Percentiles rank a stretch among this genome's conserved stretches.
Conservation (phyloP, 768 basidiomycete species). For the Candolleomyces aberdarensis region DNA sequence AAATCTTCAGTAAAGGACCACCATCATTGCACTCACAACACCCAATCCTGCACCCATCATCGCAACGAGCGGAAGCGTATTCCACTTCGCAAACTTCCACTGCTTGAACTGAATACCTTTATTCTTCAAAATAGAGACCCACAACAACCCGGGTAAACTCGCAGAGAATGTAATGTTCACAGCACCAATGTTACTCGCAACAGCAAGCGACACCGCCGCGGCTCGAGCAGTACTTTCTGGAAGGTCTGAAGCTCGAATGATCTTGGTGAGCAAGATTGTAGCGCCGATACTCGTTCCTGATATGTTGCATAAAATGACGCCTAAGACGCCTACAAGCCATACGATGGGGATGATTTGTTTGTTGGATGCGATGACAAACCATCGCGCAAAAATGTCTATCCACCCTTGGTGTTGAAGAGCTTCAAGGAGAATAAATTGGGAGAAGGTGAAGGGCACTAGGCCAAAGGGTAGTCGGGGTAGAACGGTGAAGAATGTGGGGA, state of each 20-base stretch:
- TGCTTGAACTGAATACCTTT: constrained; percentile 66
- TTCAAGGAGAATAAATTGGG: constrained; percentile 92
- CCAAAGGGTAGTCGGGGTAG: constrained; percentile 74
- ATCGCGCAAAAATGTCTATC: constrained; percentile 77
- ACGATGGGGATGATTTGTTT: constrained; percentile 46
- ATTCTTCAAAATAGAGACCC: constrained; percentile 69
- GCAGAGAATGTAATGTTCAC: constrained; percentile 87
- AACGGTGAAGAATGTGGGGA: constrained; percentile 70
- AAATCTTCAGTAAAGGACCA: constrained; percentile 31
- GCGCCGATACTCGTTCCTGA: constrained; percentile 91
- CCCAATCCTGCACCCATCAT: constrained; percentile 67
- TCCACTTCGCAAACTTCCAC: constrained; percentile 69
- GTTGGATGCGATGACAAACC: constrained; percentile 52
- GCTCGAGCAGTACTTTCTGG: constrained; percentile 39
- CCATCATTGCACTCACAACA: constrained; percentile 77
- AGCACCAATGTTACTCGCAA: constrained; percentile 88
- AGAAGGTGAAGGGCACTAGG: constrained; percentile 88
- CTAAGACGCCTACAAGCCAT: constrained; percentile 67
- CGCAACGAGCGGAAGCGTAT: constrained; percentile 57
- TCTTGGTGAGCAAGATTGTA: constrained; percentile 83
- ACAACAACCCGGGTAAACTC: constrained; percentile 84
- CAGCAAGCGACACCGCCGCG: constrained; percentile 71
- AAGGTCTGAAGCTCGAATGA: constrained; percentile 49
- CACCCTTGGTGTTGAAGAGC: constrained; percentile 79
- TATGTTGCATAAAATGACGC: constrained; percentile 75